Evolutionary conservation across 2,329 filamentous ascomycete genomes (phyloP).

Genomic region (Pseudohalonectria lignicola): DNA sequence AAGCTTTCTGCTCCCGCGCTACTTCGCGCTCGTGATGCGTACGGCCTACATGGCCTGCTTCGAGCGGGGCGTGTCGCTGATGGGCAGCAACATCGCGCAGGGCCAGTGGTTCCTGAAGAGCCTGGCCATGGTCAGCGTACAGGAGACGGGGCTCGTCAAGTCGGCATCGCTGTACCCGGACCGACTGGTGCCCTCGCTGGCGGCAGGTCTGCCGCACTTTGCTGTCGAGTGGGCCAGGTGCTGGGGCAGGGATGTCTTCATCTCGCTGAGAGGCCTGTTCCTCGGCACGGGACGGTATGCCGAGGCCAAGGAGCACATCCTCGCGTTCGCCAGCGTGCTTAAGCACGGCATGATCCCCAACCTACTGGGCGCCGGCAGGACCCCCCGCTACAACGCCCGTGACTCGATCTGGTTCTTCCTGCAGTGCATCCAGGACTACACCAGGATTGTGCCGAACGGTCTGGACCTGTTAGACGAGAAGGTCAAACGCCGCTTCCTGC

Average conservation of each 20-base stretch:
- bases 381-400: constrained; percentile 86
- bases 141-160: constrained; percentile 80
- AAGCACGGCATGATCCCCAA: constrained; percentile 99
- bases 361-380: constrained; percentile 72
- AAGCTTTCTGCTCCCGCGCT: constrained; percentile 80
- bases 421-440: constrained; percentile 91
- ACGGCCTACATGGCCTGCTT: constrained; percentile 80
- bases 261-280: constrained; percentile 84
- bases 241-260: constrained; percentile 97
- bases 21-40: constrained; percentile 82
- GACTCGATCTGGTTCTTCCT: constrained; percentile 98
- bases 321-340: constrained; percentile 87
- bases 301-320: constrained; percentile 87
- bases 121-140: constrained; percentile 81
- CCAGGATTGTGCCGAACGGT: constrained; percentile 69
- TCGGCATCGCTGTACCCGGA: constrained; percentile 85
- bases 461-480: constrained; percentile 61
- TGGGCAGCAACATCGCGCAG: constrained; percentile 64
- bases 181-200: constrained; percentile 74
- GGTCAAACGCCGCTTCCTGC: constrained; percentile 76
- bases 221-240: constrained; percentile 88
- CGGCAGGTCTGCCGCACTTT: constrained; percentile 90
- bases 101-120: constrained; percentile 86
- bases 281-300: constrained; percentile 80
- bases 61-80: constrained; percentile 66